A percentile compares a stretch with the other conserved stretches of the same genome.
phyloP scores from a whole-genome alignment of 2,329 filamentous ascomycete genomes.

The Paecilomyces dactylethromorphus region DNA sequence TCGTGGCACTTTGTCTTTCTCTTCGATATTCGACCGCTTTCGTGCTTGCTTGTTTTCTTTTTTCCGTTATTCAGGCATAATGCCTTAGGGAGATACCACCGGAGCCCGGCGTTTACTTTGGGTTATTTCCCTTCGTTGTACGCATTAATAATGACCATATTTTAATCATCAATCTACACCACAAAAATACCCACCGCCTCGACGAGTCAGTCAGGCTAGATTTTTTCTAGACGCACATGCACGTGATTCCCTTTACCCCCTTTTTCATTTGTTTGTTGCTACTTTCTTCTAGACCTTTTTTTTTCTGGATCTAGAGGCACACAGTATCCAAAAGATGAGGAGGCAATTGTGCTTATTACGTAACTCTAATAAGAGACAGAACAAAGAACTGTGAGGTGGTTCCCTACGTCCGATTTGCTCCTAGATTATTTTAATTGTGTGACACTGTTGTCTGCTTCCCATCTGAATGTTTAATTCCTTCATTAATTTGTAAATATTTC shows the following conservation, averaged over 20 bases:
- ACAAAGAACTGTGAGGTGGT: too few relatives aligned
- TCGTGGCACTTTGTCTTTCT: not conserved
- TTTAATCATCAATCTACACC: not conserved
- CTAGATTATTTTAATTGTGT: too few relatives aligned
- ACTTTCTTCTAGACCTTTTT: not conserved
- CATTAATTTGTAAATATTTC: too few relatives aligned
- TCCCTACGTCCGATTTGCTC: too few relatives aligned
- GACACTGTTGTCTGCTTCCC: too few relatives aligned
- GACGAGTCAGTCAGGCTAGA: not conserved
- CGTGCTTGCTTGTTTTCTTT: not conserved
- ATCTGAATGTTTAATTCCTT: too few relatives aligned
- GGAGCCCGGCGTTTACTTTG: not conserved
- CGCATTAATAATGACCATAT: not conserved
- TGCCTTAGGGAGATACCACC: not conserved
- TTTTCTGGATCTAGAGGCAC: not conserved
- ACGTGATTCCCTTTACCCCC: not conserved
- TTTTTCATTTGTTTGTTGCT: not conserved
- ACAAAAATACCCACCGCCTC: not conserved
- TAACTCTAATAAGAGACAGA: too few relatives aligned
- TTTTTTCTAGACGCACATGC: not conserved
- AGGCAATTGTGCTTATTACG: not conserved
- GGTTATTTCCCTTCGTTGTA: not conserved
- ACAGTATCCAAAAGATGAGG: not conserved
- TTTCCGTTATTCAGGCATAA: not conserved
- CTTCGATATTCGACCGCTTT: not conserved